phyloP scores from a whole-genome alignment of 1,139 yeast genomes.

The Kazachstania sp. region DNA sequence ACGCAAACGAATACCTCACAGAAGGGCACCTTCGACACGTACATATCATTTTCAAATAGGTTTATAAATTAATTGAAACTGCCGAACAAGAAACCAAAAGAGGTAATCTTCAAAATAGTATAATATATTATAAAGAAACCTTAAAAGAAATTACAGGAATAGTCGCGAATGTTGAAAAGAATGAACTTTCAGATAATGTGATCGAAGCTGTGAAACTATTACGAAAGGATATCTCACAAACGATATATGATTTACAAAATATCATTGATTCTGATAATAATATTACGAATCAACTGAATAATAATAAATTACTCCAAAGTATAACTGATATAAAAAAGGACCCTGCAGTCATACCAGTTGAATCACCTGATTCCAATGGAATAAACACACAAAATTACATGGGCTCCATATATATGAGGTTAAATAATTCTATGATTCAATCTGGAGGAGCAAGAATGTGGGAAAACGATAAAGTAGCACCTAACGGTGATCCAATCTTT shows the following conservation, averaged over 20 bases:
- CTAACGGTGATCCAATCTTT: conserved; percentile 10
- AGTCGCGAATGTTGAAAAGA: neutral
- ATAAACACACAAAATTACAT: neutral
- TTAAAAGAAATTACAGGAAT: conserved; percentile 7
- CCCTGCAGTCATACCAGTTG: neutral
- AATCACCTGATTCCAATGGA: neutral
- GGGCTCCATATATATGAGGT: conserved; percentile 8
- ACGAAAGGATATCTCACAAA: conserved; percentile 15
- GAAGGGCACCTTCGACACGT: too few species aligned
- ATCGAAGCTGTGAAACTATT: conserved; percentile 17
- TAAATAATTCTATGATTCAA: conserved; percentile 10
- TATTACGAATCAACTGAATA: neutral
- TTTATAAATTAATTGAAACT: conserved; percentile 18
- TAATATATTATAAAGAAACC: conserved; percentile 14
- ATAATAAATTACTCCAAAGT: neutral
- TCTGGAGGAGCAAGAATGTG: conserved; percentile 4
- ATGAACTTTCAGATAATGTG: conserved; percentile 7
- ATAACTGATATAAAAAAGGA: neutral
- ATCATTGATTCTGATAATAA: conserved; percentile 3
- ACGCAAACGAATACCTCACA: too few species aligned
- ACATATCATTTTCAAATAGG: conserved; percentile 6
- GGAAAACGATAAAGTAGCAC: conserved; percentile 5
- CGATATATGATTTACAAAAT: conserved; percentile 12
- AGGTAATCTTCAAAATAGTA: conserved; percentile 14
- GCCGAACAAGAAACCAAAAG: conserved; percentile 21